A percentile compares a stretch with the other conserved stretches of the same genome.
phyloP scores from a whole-genome alignment of 1,284 basidiomycete genomes.

The Apiotrichum akiyoshidainum region DNA sequence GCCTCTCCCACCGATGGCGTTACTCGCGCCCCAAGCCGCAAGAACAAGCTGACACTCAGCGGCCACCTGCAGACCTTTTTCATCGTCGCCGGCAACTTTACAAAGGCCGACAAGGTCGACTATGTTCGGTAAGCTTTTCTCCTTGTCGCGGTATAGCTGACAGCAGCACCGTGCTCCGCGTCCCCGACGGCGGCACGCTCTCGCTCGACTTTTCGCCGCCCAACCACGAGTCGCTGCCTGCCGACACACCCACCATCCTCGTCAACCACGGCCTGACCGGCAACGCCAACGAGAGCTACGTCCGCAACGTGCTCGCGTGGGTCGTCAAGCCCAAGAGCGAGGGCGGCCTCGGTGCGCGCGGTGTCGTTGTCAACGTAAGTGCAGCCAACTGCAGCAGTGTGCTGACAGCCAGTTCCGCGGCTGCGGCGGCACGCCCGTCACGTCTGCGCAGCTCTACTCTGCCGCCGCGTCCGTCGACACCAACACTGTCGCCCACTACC shows the following conservation, averaged over 20 bases:
- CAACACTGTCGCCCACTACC: constrained; percentile 72
- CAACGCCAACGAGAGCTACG: constrained; percentile 84
- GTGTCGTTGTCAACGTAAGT: constrained; percentile 71
- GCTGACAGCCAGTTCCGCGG: constrained; percentile 63
- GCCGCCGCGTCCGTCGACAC: constrained; percentile 78
- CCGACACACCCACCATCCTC: constrained; percentile 74
- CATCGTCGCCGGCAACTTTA: constrained; percentile 58
- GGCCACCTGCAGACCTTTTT: constrained; percentile 54
- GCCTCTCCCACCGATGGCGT: too few species aligned
- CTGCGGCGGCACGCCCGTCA: constrained; percentile 79
- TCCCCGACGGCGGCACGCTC: constrained; percentile 68
- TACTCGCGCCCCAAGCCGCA: too few species aligned
- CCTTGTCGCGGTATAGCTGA: background rate
- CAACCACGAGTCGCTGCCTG: constrained; percentile 55
- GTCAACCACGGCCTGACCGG: constrained; percentile 78
- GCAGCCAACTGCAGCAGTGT: too few species aligned
- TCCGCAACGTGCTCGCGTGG: constrained; percentile 71
- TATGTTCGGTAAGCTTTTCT: constrained; percentile 61
- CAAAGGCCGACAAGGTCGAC: constrained; percentile 64
- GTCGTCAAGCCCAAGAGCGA: constrained; percentile 62
- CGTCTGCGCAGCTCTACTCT: constrained; percentile 72
- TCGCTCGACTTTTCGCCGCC: constrained; percentile 53
- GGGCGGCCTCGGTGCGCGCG: constrained; percentile 82
- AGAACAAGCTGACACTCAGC: constrained; percentile 21
- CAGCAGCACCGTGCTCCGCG: constrained; percentile 58